phyloP scores from a whole-genome alignment of 2,329 filamentous ascomycete species.

The Stenocarpella maydis region DNA sequence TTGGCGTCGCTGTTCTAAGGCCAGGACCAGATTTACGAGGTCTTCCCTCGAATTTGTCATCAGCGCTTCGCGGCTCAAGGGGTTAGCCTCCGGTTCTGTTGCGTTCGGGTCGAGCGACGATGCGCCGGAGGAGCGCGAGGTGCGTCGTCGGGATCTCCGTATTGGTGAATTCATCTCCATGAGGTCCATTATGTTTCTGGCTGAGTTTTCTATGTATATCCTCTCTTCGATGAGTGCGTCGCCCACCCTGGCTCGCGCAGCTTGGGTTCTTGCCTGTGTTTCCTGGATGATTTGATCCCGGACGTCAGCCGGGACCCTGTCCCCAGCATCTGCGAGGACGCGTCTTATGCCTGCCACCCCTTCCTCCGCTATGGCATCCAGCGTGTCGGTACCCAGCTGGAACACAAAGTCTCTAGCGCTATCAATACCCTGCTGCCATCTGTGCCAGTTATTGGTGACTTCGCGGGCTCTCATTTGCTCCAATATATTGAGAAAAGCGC shows the following conservation, averaged over 20 bases:
- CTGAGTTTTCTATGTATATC: neutral
- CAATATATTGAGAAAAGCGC: neutral
- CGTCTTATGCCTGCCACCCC: neutral
- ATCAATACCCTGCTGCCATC: neutral
- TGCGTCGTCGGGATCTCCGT: neutral
- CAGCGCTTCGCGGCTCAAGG: neutral
- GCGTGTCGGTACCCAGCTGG: neutral
- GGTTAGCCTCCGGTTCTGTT: neutral
- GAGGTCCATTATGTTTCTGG: neutral
- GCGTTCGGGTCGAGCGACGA: neutral
- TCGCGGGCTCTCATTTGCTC: neutral
- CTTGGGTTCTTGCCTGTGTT: neutral
- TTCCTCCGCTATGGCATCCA: neutral
- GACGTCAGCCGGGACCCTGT: neutral
- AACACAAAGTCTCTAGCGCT: neutral
- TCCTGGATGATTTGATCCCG: neutral
- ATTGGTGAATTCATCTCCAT: neutral
- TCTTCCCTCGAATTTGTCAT: neutral
- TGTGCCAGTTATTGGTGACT: neutral
- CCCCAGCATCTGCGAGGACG: neutral
- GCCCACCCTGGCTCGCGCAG: neutral
- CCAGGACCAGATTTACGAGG: neutral
- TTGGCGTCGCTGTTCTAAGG: neutral
- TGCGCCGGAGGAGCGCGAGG: neutral
- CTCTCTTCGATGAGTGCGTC: neutral